These are phyloP conservation scores for Coemansia pectinata DNA, from an alignment of 192 early-diverging fungal species.

Conservation along the genomic window DNA sequence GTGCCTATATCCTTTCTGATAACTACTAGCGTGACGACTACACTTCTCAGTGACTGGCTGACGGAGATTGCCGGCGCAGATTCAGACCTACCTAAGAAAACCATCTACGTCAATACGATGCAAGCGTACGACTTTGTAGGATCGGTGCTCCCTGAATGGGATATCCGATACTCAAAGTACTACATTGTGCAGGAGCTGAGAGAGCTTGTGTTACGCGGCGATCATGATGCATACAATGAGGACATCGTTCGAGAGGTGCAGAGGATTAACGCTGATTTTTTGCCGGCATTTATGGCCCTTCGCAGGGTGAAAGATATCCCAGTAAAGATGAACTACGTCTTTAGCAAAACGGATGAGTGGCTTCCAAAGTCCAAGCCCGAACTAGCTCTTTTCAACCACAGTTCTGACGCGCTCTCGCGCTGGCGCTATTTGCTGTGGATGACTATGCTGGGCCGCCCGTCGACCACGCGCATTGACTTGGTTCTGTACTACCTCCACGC, in stretches of 20 bases:
- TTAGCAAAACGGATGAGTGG: conserved; percentile 15
- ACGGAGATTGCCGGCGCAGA: conserved; percentile 7
- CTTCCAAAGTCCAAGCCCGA: conserved; percentile 6
- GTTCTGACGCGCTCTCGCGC: conserved; percentile 21
- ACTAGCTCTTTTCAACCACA: conserved; percentile 10
- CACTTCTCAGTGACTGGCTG: conserved; percentile 31
- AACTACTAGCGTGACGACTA: conserved; percentile 19
- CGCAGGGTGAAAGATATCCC: neutral
- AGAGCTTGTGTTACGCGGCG: neutral
- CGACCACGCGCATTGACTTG: conserved; percentile 31
- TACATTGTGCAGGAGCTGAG: conserved; percentile 35
- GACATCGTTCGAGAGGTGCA: neutral
- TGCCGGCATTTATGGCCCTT: neutral
- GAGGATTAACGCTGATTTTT: conserved; percentile 3
- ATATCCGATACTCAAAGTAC: conserved; percentile 29
- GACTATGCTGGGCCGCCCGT: conserved; percentile 22
- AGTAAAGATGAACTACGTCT: conserved; percentile 6
- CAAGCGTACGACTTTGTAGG: neutral
- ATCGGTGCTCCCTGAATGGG: conserved; percentile 24
- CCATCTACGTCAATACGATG: conserved; percentile 31
- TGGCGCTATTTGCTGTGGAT: conserved; percentile 48
- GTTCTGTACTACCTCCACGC: conserved; percentile 29
- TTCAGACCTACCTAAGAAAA: conserved; percentile 5
- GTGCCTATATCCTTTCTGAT: conserved; percentile 40
- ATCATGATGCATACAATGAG: neutral